Conservation (phyloP, 441 rosid species). For the Bruguiera hainesii region DNA sequence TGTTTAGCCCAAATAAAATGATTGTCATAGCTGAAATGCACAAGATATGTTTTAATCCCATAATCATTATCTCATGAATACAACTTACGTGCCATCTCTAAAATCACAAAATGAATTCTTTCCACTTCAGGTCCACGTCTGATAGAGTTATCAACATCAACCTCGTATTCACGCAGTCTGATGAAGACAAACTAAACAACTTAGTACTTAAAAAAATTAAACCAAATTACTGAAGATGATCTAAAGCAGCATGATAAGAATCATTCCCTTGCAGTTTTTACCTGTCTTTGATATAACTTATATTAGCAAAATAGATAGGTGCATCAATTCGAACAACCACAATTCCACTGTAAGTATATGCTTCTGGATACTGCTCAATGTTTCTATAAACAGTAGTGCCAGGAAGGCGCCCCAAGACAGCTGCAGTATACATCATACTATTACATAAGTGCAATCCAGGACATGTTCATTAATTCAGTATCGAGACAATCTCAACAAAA, state of each 20-base stretch:
- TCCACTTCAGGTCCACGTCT: constrained; percentile 80
- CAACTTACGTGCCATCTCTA: constrained; percentile 95
- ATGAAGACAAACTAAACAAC: constrained; percentile 10
- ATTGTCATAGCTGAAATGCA: background rate
- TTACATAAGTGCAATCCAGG: constrained; percentile 6
- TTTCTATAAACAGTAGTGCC: constrained; percentile 98
- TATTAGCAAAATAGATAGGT: constrained; percentile 96
- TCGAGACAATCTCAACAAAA: background rate
- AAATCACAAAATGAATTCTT: constrained; percentile 69
- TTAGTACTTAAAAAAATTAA: background rate
- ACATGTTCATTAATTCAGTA: background rate
- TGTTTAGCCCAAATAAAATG: no score
- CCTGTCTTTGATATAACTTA: constrained; percentile 92
- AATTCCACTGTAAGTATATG: constrained; percentile 89
- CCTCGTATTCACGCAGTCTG: constrained; percentile 85
- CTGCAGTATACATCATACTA: constrained; percentile 39
- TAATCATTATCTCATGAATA: constrained; percentile 5
- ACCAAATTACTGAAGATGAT: background rate
- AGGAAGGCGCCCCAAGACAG: constrained; percentile 97
- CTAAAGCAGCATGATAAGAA: constrained; percentile 9
- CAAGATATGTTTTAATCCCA: background rate
- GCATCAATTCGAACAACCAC: constrained; percentile 91
- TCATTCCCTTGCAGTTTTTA: constrained; percentile 14
- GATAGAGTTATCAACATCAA: constrained; percentile 55
- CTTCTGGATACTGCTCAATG: constrained; percentile 85